Conservation (phyloP, 495 filamentous ascomycete genomes). For the Letharia lupina region DNA sequence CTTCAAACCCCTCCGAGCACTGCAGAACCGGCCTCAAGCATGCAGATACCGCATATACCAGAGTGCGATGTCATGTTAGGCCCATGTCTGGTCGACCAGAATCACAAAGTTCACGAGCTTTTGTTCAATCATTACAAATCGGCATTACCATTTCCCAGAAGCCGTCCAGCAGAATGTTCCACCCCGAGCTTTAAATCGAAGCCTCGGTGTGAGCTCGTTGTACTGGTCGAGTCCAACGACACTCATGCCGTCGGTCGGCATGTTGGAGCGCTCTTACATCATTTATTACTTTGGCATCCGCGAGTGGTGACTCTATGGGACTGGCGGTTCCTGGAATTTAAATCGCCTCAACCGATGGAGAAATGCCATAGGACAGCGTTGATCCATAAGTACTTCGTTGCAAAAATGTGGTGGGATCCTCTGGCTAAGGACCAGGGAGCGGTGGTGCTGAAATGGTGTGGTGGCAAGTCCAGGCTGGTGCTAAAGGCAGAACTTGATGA, state of each 20-base stretch:
- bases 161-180: not conserved
- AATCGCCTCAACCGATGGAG: not conserved
- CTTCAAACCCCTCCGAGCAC: slow-evolving; percentile 14
- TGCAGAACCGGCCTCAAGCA: not conserved
- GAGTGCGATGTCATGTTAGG: slow-evolving; percentile 12
- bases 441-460: slow-evolving; percentile 2
- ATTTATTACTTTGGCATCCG: slow-evolving; percentile 4
- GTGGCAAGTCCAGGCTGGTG: not conserved
- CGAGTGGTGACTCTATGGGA: slow-evolving; percentile 16
- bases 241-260: not conserved
- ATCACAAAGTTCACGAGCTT: slow-evolving; percentile 1
- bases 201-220: slow-evolving; percentile 3
- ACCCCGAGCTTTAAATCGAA: not conserved
- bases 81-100: not conserved
- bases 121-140: not conserved
- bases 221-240: slow-evolving; percentile 9
- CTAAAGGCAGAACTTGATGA: not conserved
- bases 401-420: slow-evolving; percentile 11
- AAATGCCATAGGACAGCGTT: not conserved
- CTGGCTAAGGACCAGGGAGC: not conserved
- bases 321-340: slow-evolving; percentile 16
- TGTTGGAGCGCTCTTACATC: slow-evolving; percentile 5
- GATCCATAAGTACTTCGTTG: not conserved
- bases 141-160: not conserved
- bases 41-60: not conserved